Conservation (phyloP, 345 rosid species). For the Pistacia integerrima region DNA sequence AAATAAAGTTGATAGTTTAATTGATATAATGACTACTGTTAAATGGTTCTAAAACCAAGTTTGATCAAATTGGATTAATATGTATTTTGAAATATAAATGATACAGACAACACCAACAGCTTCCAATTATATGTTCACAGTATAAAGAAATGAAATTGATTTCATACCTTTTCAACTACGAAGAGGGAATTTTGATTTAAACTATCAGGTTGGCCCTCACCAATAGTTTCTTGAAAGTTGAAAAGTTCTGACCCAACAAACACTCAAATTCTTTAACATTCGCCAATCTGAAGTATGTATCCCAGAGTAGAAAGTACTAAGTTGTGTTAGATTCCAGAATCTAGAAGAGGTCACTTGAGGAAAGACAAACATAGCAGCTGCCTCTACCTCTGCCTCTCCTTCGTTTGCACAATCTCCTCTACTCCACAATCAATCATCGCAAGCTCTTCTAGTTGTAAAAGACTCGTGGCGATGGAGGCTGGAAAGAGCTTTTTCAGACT, state of each 20-base stretch:
- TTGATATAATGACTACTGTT: too few relatives aligned
- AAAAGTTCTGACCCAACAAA: background rate
- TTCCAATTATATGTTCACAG: too few relatives aligned
- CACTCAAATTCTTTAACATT: background rate
- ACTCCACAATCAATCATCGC: background rate
- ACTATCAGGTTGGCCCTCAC: too few relatives aligned
- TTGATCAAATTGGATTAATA: background rate
- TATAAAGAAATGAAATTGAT: too few relatives aligned
- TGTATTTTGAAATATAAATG: too few relatives aligned
- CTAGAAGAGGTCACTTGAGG: conserved; percentile 3
- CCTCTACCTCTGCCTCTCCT: too few relatives aligned
- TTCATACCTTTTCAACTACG: conserved; percentile 7
- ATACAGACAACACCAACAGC: too few relatives aligned
- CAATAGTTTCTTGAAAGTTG: background rate
- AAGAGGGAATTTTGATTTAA: background rate
- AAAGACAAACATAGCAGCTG: conserved; percentile 4
- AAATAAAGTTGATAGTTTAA: too few relatives aligned
- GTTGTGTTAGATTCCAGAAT: background rate
- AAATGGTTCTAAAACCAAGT: background rate
- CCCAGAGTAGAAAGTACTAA: conserved; percentile 20
- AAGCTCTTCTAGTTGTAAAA: background rate
- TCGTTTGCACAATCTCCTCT: conserved; percentile 12
- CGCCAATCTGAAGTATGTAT: conserved; percentile 19
- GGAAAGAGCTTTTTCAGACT: conserved; percentile 22
- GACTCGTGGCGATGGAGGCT: conserved; percentile 1